A percentile compares a stretch with the other conserved stretches of the same genome.
Evolutionary conservation across 805 yeast genomes (phyloP).

Genomic region (Starmera amethionina): DNA sequence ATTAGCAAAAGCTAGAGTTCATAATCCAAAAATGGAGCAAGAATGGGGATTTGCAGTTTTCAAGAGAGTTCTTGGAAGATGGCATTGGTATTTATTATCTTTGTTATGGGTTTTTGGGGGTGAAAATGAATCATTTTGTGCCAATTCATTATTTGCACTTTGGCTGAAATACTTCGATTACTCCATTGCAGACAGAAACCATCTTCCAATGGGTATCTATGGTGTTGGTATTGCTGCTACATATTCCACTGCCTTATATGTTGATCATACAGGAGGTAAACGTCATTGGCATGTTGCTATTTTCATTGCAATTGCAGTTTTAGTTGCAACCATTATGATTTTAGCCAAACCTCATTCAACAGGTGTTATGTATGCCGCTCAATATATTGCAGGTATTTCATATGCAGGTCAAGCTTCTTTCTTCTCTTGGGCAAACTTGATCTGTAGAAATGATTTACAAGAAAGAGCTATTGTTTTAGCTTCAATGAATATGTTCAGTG

Average conservation of each 20-base stretch:
- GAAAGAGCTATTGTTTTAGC: constrained; percentile 57
- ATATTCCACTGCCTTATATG: constrained; percentile 30
- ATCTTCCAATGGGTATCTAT: constrained; percentile 45
- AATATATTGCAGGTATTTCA: constrained; percentile 42
- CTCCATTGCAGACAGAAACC: constrained; percentile 35
- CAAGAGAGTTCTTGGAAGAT: constrained; percentile 36
- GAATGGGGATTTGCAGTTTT: constrained; percentile 26
- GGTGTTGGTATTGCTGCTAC: constrained; percentile 42
- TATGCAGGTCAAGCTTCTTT: constrained; percentile 53
- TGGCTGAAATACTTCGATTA: constrained; percentile 34
- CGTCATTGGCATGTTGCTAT: constrained; percentile 45
- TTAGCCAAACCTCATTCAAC: constrained; percentile 29
- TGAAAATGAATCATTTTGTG: constrained; percentile 34
- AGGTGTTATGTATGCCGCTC: constrained; percentile 39
- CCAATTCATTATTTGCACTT: constrained; percentile 37
- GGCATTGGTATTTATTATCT: constrained; percentile 51
- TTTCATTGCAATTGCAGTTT: constrained; percentile 30
- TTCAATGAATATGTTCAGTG: constrained; percentile 56
- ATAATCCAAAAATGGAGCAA: constrained; percentile 25
- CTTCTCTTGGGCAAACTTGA: constrained; percentile 56
- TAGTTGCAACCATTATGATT: constrained; percentile 38
- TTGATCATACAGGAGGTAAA: constrained; percentile 30
- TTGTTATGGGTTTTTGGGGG: constrained; percentile 44
- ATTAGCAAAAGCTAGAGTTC: constrained; percentile 33
- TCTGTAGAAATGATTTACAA: constrained; percentile 48